Base-by-base conservation (phyloP, 176 grass and related monocot species). In the Panicum miliaceum region DNA sequence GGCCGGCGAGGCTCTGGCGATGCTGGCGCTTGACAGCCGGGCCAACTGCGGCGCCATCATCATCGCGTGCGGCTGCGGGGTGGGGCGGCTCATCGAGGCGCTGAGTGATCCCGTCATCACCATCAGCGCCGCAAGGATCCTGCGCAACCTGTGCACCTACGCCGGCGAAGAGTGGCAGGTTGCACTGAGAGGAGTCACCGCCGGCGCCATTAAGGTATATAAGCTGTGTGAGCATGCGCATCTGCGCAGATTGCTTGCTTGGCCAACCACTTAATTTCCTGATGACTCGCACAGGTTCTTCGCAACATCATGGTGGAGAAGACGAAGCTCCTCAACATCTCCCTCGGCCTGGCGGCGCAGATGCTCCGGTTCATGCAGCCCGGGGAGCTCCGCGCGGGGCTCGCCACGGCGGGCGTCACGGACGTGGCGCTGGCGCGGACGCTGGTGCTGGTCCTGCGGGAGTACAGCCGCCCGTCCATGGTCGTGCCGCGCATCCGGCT, bases 1-100 rank as follows among this genome's bases (percentile, higher is more conserved):
- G 70, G 93, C 90, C 73, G 93, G 90, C 22, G 83, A 92, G 90
- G 88, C 93, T 41, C 81, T 95, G n/a, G 75, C 88, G 4, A 91
- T 95, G 88, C 80, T 95, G 68, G 80, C 84, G 15, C 48, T 92
- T 10, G 93, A 95, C 22, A 95, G 77, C 88, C 75, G 48, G 84
- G 71, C 38, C 10, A 95, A 95, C 71, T 92, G 90, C 69, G 42
- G 69, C 48, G 72, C 68, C 9, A 88, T 95, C 62, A 63, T 92
- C 35, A 76, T 38, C 83, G 90, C 85, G 59, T 71, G 57, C 67
- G 53, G 73, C n/a, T 54, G 79, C 5, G 82, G 76, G 3, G 51
- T 92, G 10, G 75, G 27, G 20, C 66, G 50, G 20, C 80, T 95
- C 13, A 70, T 90, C 23, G 71, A 46, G 71, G 83, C 88, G 29